A percentile compares a stretch with the other conserved stretches of the same genome.
These are phyloP conservation scores for Rhodomyrtus psidioides DNA, from an alignment of 441 rosid genomes.

Conservation along the genomic window DNA sequence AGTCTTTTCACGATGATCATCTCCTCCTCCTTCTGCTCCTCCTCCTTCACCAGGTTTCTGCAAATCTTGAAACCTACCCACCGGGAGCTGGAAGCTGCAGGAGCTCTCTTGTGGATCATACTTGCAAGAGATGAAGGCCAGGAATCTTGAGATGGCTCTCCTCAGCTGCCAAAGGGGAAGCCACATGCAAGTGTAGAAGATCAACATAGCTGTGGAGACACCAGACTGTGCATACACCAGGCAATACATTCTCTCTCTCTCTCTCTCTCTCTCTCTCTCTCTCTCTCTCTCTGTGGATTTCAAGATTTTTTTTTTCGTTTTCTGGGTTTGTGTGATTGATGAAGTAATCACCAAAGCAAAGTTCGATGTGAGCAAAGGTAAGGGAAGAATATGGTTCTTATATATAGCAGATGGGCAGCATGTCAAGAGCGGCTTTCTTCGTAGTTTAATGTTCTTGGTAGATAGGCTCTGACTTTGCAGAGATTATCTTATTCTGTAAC, in stretches of 20 bases:
- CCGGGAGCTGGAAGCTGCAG: slow-evolving; percentile 1
- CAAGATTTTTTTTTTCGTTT: background rate
- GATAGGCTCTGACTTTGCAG: background rate
- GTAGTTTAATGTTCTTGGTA: background rate
- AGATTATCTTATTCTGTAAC: background rate
- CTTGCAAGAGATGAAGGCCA: background rate
- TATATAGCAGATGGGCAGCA: background rate
- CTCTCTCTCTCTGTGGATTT: background rate
- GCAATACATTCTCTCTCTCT: slow-evolving; percentile 23
- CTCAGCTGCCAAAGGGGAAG: slow-evolving; percentile 33
- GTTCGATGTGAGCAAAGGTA: background rate
- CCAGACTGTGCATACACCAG: slow-evolving; percentile 26
- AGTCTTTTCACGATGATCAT: background rate
- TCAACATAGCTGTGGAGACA: slow-evolving; percentile 32
- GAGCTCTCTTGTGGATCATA: background rate
- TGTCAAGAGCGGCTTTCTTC: background rate
- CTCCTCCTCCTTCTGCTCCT: background rate
- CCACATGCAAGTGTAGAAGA: slow-evolving; percentile 45
- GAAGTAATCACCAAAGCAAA: background rate
- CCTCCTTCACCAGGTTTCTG: background rate
- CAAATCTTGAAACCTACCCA: slow-evolving; percentile 29
- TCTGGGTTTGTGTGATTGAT: background rate
- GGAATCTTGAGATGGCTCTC: slow-evolving; percentile 1
- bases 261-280: no score
- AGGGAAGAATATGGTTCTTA: background rate